Evolutionary conservation across 306 rosid genomes (phyloP), one percentile per base, ranked within the genome.

Genomic region (Lithocarpus polystachyus): DNA sequence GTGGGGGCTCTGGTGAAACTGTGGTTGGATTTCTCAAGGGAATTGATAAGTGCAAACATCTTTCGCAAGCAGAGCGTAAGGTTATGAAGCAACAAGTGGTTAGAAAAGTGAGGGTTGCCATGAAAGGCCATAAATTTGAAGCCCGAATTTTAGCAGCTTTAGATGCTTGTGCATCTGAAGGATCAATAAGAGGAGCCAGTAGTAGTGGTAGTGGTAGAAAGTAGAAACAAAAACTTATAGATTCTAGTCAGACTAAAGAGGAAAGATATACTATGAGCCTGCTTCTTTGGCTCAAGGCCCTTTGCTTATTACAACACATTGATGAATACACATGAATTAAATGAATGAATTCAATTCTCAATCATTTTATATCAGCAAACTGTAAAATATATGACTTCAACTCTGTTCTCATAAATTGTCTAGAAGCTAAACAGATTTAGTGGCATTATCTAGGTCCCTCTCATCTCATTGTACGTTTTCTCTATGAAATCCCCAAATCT

Each of bases 121-220:
- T 83, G 14, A 83, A 79, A 67, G 82, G 82, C 28, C 80, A 78
- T 56, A 79, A 82, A 82, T 57, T 82, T 68, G 86, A 78, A 61
- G 17, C 37, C 28, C 52, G 20, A 56, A 74, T 82, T 51, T 24
- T 78, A 26, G 80, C 62, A 26, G 82, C 59, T n/a, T 17, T 78
- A 23, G 82, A 78, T 73, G 76, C 72, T 72, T 77, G 65, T 68
- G 73, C 68, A 12, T 60, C 75, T 29, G 83, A 78, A n/a, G 77
- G 80, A 15, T 71, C 77, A 15, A 79, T 52, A 35, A 33, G 29
- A 26, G 77, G 77, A 31, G 56, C 64, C 52, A 56, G 75, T 45
- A 28, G 69, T 14, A 54, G 78, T 31, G 4, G 68, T 20, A 69
- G 76, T 17, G 4, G 60, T 60, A 79, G 61, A 40, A 40, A 40